Evolutionary conservation across 768 basidiomycete species (phyloP), one percentile per base, ranked within the genome.

Genomic region (Mycena floridula): DNA sequence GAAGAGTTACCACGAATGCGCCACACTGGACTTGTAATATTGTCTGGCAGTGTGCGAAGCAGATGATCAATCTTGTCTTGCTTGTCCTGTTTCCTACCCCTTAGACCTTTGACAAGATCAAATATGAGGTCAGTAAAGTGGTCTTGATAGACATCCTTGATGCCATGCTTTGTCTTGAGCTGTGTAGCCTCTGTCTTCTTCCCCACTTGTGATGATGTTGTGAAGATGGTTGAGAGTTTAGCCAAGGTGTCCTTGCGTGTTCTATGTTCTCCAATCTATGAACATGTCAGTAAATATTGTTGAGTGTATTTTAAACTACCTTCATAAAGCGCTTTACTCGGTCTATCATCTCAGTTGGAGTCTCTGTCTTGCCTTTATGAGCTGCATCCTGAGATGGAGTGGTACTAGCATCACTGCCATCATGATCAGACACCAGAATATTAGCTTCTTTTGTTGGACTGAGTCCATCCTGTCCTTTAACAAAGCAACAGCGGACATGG

Each of bases 401-500:
- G 25, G 40, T 18, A 23, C 25, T 24, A 39, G 25, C 39, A 23
- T 36, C 49, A 42, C 40, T 47, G 24, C 11, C 32, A 35, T 42
- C 39, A 18, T 43, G 42, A 25, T 46, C 37, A n/a, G n/a, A n/a
- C n/a, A n/a, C 37, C 32, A 35, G 32, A 7, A 18, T 35, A 7
- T 35, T 7, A 35, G 3, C 3, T 35, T 13, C 3, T 4, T 7
- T 35, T 7, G 32, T 13, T 35, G 28, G 28, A 30, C n/a, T 30
- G 28, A 30, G 28, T 35, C 32, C 32, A 35, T 35, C 32, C 32
- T 35, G 32, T 18, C 62, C 62, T 37, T 62, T 51, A 0, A 67
- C 70, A 47, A 52, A 49, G 46, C 74, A 76, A 1, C 48, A 51
- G 2, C 65, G 59, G 45, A 72, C 62, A 40, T 76, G 74, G 39